Base-by-base conservation (phyloP, 1,284 basidiomycete species). In the Cryptococcus sp. region DNA sequence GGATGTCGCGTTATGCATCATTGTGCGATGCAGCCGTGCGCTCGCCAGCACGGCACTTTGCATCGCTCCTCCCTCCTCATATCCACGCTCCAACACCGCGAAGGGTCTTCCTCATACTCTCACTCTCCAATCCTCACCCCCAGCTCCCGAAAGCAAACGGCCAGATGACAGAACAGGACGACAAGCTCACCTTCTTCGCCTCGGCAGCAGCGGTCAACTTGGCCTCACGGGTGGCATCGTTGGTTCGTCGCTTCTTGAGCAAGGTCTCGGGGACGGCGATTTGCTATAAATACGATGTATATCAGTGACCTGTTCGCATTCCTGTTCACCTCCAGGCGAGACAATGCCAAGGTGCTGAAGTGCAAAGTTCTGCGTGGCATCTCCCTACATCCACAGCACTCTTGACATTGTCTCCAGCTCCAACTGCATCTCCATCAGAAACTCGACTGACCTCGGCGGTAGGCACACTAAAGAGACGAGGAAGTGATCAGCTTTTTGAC, bases 201-300 rank as follows among this genome's bases (percentile, higher is more conserved):
- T 90, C 90, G 52, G 84, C 79, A 39, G 91, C 90, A 67, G 91
- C 89, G 67, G 85, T 86, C 73, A 94, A 84, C 78, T 91, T 93
- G 80, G 97, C 94, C 85, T 97, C 93, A 74, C 93, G 87, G 66
- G 89, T 89, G 86, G 97, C 96, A 84, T 94, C 93, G 78, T 89
- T 96, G 81, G 93, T 88, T 85, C 96, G 95, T 82, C 96, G 87
- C 86, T 98, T 99, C 86, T 96, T 96, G 83, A 97, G 91, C 83
- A 96, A 87, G 77, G 93, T 96, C 87, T 96, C 93, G 80, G 93
- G 93, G 81, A 95, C 92, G 85, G 93, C 89, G 78, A 94, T 69
- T 70, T 76, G 74, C 72, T 78, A 57, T 23, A 39, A 17, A n/a
- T n/a, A 46, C 6, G 39, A 37, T 7, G 25, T 34, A 48, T 49